Conservation (phyloP, 331 rosid genomes). For the Malus hybrid region DNA sequence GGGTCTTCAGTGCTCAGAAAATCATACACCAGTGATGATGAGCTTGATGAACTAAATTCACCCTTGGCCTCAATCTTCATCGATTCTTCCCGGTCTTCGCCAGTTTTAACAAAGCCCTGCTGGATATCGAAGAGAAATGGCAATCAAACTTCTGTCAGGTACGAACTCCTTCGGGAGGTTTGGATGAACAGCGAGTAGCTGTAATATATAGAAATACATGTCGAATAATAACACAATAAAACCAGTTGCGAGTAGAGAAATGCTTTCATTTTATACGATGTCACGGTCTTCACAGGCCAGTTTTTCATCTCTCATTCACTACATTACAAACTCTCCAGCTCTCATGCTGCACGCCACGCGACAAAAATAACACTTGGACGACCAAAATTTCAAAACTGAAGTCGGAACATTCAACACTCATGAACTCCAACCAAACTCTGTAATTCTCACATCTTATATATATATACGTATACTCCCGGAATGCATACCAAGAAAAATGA, state of each 20-base stretch:
- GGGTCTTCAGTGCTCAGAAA: conserved; percentile 73
- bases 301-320: conserved; percentile 2
- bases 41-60: conserved; percentile 77
- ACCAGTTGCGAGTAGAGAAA: no score
- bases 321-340: conserved; percentile 14
- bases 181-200: conserved; percentile 72
- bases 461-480: conserved; percentile 38
- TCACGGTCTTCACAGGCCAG: no score
- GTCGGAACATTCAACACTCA: conserved; percentile 6
- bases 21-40: conserved; percentile 92
- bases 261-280: no score
- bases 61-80: conserved; percentile 60
- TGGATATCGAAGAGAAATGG: conserved; percentile 34
- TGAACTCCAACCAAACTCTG: conserved; percentile 18
- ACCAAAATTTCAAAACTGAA: conserved; percentile 19
- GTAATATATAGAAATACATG: background rate
- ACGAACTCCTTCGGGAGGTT: conserved; percentile 73
- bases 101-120: conserved; percentile 32
- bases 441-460: conserved; percentile 48
- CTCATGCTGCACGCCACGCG: background rate
- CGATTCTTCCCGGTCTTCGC: conserved; percentile 27
- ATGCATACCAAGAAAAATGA: conserved; percentile 7
- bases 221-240: no score
- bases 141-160: conserved; percentile 52
- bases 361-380: conserved; percentile 1